These are phyloP conservation scores for Solanum medicagineum DNA, from an alignment of 257 asterid genomes.

Conservation along the genomic window DNA sequence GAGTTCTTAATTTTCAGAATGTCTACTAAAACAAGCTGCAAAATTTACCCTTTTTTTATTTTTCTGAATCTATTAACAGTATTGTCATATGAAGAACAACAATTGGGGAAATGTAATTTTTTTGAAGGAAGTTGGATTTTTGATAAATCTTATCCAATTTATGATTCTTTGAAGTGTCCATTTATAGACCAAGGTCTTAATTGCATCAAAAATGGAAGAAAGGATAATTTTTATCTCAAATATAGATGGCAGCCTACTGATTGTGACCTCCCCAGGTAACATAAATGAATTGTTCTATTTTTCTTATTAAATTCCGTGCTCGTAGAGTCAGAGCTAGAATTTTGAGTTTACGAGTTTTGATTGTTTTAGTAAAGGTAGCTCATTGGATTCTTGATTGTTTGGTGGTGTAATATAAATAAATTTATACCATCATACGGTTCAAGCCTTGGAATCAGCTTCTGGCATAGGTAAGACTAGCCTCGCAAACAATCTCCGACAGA, in stretches of 20 bases:
- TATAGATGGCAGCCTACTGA: constrained; percentile 52
- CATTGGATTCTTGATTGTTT: no score
- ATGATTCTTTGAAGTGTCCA: constrained; percentile 45
- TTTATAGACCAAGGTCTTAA: constrained; percentile 35
- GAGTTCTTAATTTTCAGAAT: background rate
- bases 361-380: no score
- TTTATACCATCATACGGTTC: no score
- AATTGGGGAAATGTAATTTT: constrained; percentile 23
- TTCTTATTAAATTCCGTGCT: background rate
- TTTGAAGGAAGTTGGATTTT: constrained; percentile 57
- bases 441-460: no score
- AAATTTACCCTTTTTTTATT: background rate
- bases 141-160: constrained; percentile 39
- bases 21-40: background rate
- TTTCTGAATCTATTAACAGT: background rate
- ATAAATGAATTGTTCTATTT: background rate
- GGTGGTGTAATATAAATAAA: no score
- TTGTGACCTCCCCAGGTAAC: constrained; percentile 41
- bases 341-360: background rate
- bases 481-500: no score
- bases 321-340: background rate
- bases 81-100: background rate
- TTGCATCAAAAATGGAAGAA: constrained; percentile 53
- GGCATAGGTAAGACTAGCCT: no score
- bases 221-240: constrained; percentile 25